Evolutionary conservation across 2,329 filamentous ascomycete species (phyloP), one percentile per base, ranked within the genome.

Genomic region (Tolypocladium pustulatum): DNA sequence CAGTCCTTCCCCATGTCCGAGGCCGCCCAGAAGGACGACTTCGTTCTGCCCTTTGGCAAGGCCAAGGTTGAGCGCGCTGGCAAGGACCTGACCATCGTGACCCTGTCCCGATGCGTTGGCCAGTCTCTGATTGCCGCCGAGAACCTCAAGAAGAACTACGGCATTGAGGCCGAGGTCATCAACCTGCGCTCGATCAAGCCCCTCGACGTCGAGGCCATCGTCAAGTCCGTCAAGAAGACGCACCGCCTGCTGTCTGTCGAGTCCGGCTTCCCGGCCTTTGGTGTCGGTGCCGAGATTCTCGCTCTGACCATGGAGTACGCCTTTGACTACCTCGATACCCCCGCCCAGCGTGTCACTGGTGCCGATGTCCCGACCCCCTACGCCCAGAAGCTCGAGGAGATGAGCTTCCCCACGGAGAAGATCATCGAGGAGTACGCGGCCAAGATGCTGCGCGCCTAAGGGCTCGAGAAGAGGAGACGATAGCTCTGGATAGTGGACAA

Each of bases 211-310:
- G 92, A 97, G 76, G 83, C 91, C 65, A 97, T 99, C 69, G 82
- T 97, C 76, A 91, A 95, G 75, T 97, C 92, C 15, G 87, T 99
- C 73, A 97, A 99, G 89, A 99, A 99, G 88, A 99, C 94, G 22
- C 88, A 90, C 73, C 89, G 88, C 70, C 85, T 99, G 63, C 83
- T 99, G 74, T 86, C 86, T 49, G 91, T 99, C 66, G 93, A 97
- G 78, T 97, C 91, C 59, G 94, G 93, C 64, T 99, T 92, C 85
- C 94, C 94, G 63, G 90, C 90, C 69, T 99, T 92, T 72, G 94
- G 94, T 73, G 91, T 99, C 66, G 84, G 87, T 60, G 84, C 93
- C 59, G 94, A 99, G 80, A 91, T 99, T 68, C 84, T 99, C 63
- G 94, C 94, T 61, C 81, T 97, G 61, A 87, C 91, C 63, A 96